phyloP scores from a whole-genome alignment of 371 early-diverging fungal genomes.

The Rhizopus stolonifer region DNA sequence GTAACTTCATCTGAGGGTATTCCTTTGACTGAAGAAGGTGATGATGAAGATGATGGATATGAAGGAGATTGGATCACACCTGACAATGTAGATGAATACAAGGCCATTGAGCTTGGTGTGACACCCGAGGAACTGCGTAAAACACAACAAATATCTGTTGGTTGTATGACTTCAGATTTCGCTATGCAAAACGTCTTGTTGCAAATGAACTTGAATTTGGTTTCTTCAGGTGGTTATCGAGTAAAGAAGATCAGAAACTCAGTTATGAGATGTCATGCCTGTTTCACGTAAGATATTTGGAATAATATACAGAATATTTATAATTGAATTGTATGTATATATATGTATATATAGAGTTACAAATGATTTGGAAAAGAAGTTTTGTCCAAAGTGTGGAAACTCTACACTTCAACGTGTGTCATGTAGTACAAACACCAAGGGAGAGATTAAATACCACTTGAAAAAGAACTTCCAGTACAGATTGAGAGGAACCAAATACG shows the following conservation, averaged over 20 bases:
- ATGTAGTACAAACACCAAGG: constrained; percentile 77
- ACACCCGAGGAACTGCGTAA: constrained; percentile 44
- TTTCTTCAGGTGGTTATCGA: constrained; percentile 82
- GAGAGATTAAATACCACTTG: constrained; percentile 78
- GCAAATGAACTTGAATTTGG: constrained; percentile 85
- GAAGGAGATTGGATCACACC: constrained; percentile 96
- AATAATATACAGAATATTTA: background rate
- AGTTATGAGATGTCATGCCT: constrained; percentile 94
- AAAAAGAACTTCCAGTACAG: constrained; percentile 91
- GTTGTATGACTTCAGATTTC: constrained; percentile 93
- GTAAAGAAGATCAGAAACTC: constrained; percentile 82
- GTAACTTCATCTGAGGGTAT: constrained; percentile 3
- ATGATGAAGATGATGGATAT: constrained; percentile 49
- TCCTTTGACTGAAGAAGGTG: constrained; percentile 32
- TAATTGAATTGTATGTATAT: no score
- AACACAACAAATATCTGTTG: constrained; percentile 62
- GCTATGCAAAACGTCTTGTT: constrained; percentile 97
- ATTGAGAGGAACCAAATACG: constrained; percentile 85
- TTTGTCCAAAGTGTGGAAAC: constrained; percentile 94
- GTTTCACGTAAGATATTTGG: constrained; percentile 68
- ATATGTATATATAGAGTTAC: constrained; percentile 75
- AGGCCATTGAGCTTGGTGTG: constrained; percentile 56
- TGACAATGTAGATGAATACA: constrained; percentile 71
- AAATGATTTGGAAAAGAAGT: constrained; percentile 84
- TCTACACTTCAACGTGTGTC: constrained; percentile 85